Percentiles rank a stretch among this genome's conserved stretches.
Conservation (phyloP, 148 eudicot genomes). For the Cornus florida region DNA sequence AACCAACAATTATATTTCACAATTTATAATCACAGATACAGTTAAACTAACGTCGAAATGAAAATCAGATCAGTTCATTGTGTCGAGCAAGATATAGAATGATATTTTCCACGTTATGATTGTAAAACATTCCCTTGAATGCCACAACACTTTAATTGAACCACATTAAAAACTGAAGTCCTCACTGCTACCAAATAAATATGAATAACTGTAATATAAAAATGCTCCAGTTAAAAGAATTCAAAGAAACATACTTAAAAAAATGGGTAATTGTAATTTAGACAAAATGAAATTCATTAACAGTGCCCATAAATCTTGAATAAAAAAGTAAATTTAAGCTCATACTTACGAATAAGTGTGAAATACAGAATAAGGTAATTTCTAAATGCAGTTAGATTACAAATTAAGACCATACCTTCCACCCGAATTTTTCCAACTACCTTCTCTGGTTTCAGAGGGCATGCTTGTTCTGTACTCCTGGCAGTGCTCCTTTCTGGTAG, state of each 20-base stretch:
- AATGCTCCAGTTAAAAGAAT: too few relatives aligned
- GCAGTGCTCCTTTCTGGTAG: conserved; percentile 21
- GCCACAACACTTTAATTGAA: background rate
- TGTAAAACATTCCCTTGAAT: background rate
- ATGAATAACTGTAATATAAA: background rate
- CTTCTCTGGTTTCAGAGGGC: conserved; percentile 46
- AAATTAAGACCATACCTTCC: conserved; percentile 56
- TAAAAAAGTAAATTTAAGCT: background rate
- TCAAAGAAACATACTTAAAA: too few relatives aligned
- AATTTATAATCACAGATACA: background rate
- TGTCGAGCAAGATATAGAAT: background rate
- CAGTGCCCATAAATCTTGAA: background rate
- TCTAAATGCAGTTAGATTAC: background rate
- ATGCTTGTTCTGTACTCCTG: conserved; percentile 40
- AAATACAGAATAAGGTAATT: background rate
- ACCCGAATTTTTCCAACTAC: conserved; percentile 67
- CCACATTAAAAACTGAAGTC: too few relatives aligned
- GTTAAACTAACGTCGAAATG: background rate
- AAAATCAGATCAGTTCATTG: background rate
- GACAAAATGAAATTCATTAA: background rate
- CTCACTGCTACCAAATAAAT: background rate
- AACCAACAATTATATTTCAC: background rate
- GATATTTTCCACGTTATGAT: background rate
- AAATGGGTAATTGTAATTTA: background rate
- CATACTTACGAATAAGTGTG: background rate